phyloP scores from a whole-genome alignment of 345 rosid genomes.

The Corymbia maculata region DNA sequence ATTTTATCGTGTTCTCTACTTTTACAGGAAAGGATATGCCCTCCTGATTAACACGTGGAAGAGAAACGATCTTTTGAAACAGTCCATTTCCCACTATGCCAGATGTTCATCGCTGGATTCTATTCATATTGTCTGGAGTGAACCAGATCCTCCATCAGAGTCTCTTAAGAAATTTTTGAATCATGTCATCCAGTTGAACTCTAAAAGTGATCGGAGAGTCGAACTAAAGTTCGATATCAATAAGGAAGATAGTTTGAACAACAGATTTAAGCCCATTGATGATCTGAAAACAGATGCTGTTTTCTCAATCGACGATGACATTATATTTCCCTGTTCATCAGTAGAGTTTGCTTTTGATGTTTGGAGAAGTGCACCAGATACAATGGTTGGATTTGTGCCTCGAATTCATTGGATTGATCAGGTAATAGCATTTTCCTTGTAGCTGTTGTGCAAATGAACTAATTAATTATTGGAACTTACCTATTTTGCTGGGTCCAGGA shows the following conservation, averaged over 20 bases:
- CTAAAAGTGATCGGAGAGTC: conserved; percentile 30
- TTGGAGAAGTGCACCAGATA: conserved; percentile 83
- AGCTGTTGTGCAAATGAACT: background rate
- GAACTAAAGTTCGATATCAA: conserved; percentile 71
- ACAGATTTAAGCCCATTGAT: conserved; percentile 75
- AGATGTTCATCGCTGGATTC: conserved; percentile 68
- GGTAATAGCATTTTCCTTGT: conserved; percentile 23
- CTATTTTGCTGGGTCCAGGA: background rate
- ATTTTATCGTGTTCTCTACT: background rate
- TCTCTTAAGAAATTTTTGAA: conserved; percentile 45
- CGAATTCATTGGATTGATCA: conserved; percentile 71
- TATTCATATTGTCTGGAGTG: conserved; percentile 95
- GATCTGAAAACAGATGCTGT: conserved; percentile 79
- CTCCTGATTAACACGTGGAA: conserved; percentile 93
- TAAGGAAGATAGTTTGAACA: conserved; percentile 87
- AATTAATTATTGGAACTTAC: background rate
- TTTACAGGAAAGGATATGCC: conserved; percentile 68
- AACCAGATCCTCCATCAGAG: conserved; percentile 81
- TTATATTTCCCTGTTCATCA: conserved; percentile 78
- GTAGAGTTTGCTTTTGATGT: conserved; percentile 85
- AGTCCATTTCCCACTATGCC: conserved; percentile 74
- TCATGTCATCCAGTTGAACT: conserved; percentile 28
- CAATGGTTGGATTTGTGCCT: conserved; percentile 95
- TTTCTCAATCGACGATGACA: conserved; percentile 86
- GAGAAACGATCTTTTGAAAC: conserved; percentile 84